Evolutionary conservation across 768 basidiomycete species (phyloP), one percentile per base, ranked within the genome.

Genomic region (Cystobasidium tubakii): DNA sequence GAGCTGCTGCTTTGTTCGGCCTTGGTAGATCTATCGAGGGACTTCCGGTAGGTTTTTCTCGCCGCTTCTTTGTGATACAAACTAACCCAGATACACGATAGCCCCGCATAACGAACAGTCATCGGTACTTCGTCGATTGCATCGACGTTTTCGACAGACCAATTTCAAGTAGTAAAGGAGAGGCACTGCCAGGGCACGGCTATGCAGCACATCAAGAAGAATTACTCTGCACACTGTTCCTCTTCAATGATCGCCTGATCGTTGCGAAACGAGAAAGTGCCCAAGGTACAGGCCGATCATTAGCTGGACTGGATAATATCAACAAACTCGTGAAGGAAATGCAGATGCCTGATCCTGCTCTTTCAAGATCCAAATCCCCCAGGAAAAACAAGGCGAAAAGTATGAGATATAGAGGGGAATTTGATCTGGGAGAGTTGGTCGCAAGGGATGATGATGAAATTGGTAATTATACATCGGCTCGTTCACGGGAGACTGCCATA

Each of bases 191-290:
- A 6, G 66, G 69, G 2, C 23, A 84, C 86, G 63, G 84, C 85
- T 21, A 81, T 80, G 10, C 75, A 77, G 1, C 77, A 81, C n/a
- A 76, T 83, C 73, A 19, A 79, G 0, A 85, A 82, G 1, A 85
- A 0, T 84, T 95, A 21, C 89, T 91, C 79, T 94, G 90, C 81
- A 91, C 90, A 1, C 83, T 99, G 33, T 90, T 98, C 80, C 84
- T 99, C 57, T 98, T 99, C 80, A 90, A 93, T 75, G 95, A 99
- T 82, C 91, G 91, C 79, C 83, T 99, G 25, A 85, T 98, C 80
- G 87, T 99, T 74, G 90, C 88, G 60, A 97, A 97, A 82, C 86
- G 96, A 31, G 90, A 82, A 17, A 77, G 79, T 0, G 74, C 77
- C 19, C 73, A 79, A 0, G 69, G 79, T 39, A 78, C 79, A 1